A percentile compares a stretch with the other conserved stretches of the same genome.
Conservation (phyloP, 148 eudicot species). For the Limonium bicolor region DNA sequence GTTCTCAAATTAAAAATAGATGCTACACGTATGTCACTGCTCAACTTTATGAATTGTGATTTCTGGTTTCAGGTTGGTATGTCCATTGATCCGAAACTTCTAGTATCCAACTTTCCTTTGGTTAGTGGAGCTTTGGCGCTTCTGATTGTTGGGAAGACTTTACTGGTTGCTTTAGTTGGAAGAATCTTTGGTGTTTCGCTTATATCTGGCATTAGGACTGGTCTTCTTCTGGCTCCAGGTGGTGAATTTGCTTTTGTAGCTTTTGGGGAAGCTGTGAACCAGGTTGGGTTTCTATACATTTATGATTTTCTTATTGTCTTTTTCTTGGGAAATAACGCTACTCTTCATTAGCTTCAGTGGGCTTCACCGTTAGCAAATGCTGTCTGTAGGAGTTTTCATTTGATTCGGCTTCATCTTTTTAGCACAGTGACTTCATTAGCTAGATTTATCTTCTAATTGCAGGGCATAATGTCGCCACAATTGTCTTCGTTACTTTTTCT, state of each 20-base stretch:
- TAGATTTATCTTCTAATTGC: constrained; percentile 17
- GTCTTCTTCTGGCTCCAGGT: constrained; percentile 98
- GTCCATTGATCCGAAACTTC: constrained; percentile 97
- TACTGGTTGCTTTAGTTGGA: constrained; percentile 68
- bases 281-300: too few species aligned
- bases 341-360: too few species aligned
- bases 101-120: constrained; percentile 76
- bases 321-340: too few species aligned
- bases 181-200: constrained; percentile 76
- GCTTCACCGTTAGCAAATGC: too few species aligned
- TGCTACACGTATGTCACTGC: too few species aligned
- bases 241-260: constrained; percentile 99
- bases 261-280: constrained; percentile 99
- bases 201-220: constrained; percentile 73
- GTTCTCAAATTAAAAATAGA: too few species aligned
- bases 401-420: too few species aligned
- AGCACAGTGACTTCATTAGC: too few species aligned
- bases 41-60: too few species aligned
- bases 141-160: constrained; percentile 76
- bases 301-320: too few species aligned
- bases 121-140: constrained; percentile 59
- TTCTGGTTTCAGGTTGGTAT: constrained; percentile 77
- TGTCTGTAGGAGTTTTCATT: too few species aligned
- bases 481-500: constrained; percentile 88
- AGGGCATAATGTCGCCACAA: constrained; percentile 96